Conservation (phyloP, 2,329 filamentous ascomycete genomes). For the Xylaria sp. region DNA sequence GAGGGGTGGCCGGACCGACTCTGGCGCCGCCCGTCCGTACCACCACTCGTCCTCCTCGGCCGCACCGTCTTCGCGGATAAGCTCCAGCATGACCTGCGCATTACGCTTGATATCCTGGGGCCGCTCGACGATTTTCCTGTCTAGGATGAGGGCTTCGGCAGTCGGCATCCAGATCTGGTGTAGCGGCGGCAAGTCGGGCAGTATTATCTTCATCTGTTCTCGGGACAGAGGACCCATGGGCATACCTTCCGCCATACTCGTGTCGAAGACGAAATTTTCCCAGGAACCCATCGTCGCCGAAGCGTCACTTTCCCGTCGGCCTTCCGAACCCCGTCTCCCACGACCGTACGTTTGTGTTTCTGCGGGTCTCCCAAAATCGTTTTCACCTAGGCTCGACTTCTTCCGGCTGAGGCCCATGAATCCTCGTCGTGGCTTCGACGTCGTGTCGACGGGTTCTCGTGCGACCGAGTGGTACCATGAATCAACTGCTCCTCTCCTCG, state of each 20-base stretch:
- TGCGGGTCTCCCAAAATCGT: slow-evolving; percentile 33
- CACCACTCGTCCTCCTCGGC: slow-evolving; percentile 65
- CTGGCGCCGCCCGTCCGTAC: slow-evolving; percentile 57
- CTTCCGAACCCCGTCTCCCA: slow-evolving; percentile 35
- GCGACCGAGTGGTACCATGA: slow-evolving; percentile 59
- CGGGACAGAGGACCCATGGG: slow-evolving; percentile 60
- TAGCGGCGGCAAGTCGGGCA: slow-evolving; percentile 59
- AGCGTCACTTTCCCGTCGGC: slow-evolving; percentile 34
- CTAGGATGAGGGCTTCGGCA: slow-evolving; percentile 63
- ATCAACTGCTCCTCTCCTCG: slow-evolving; percentile 61
- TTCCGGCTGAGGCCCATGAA: slow-evolving; percentile 60
- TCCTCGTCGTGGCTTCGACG: slow-evolving; percentile 54
- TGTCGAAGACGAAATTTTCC: slow-evolving; percentile 57
- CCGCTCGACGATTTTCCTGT: slow-evolving; percentile 60
- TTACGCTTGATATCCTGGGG: slow-evolving; percentile 66
- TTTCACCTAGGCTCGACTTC: slow-evolving; percentile 50
- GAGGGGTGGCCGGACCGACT: slow-evolving; percentile 55
- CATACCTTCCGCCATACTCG: slow-evolving; percentile 62
- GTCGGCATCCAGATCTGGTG: slow-evolving; percentile 66
- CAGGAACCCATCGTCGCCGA: slow-evolving; percentile 26
- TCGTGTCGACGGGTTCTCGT: slow-evolving; percentile 46
- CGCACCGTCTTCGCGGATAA: slow-evolving; percentile 64
- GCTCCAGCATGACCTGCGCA: slow-evolving; percentile 62
- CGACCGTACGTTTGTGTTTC: slow-evolving; percentile 20
- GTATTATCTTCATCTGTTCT: slow-evolving; percentile 53